These are phyloP conservation scores for Dactylellina haptotyla DNA, from an alignment of 2,329 filamentous ascomycete species.

Conservation along the genomic window DNA sequence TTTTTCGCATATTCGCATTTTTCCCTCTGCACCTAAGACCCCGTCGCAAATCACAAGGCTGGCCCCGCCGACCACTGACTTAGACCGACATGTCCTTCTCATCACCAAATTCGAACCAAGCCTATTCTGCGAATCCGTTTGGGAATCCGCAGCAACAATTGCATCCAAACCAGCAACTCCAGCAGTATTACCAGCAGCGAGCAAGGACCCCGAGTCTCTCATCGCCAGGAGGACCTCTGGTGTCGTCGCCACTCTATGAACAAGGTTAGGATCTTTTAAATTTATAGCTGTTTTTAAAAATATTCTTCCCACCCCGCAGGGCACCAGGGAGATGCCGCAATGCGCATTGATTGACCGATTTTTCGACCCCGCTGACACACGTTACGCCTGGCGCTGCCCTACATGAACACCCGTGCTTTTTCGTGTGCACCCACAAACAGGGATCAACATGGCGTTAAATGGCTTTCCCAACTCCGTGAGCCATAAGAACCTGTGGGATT, in stretches of 20 bases:
- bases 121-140: conserved; percentile 38
- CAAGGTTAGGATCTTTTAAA: conserved; percentile 31
- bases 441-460: conserved; percentile 37
- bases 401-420: conserved; percentile 47
- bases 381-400: conserved; percentile 46
- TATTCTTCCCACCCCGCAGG: conserved; percentile 15
- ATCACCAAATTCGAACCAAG: conserved; percentile 47
- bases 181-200: conserved; percentile 44
- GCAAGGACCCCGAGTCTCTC: conserved; percentile 40
- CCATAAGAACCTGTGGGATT: conserved; percentile 52
- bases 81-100: conserved; percentile 36
- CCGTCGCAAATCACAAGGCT: conserved; percentile 17
- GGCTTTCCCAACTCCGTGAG: conserved; percentile 35
- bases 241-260: conserved; percentile 41
- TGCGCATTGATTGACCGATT: conserved; percentile 46
- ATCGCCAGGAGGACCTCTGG: conserved; percentile 12
- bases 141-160: conserved; percentile 38
- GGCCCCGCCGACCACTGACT: conserved; percentile 8
- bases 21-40: conserved; percentile 7
- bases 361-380: conserved; percentile 53
- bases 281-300: conserved; percentile 22
- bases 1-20: conserved; percentile 12
- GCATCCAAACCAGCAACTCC: conserved; percentile 39
- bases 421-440: conserved; percentile 39
- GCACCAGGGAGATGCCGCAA: conserved; percentile 40